Evolutionary conservation across 129 eudicot species (phyloP), one percentile per base, ranked within the genome.

Genomic region (Kitagawia praeruptora): DNA sequence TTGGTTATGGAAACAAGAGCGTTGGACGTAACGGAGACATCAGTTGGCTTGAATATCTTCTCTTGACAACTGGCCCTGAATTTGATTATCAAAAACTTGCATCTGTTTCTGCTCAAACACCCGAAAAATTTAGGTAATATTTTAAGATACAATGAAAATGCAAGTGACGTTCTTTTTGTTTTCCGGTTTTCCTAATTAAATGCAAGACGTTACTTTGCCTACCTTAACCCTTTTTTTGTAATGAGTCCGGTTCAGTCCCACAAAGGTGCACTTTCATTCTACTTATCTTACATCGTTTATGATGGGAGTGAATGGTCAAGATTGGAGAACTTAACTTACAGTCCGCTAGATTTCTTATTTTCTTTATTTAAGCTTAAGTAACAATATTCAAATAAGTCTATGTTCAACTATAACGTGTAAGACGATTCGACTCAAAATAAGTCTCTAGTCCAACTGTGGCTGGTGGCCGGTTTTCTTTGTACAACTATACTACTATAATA

Each of bases 11-110:
- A 3, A 93, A 86, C 82, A 89, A 89, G 75, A 84, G 83, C 41
- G 89, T 93, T 84, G 98, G 98, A 16, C 56, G 45, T 38, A 91
- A 83, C 45, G 98, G 98, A 9, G 98, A 93, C 76, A 70, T 89
- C 16, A 96, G 98, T 39, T 91, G 93, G 96, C 89, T 93, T 28
- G 96, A 93, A 27, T 93, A 93, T 77, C 85, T 93, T 72, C 98
- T 93, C 47, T 78, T 93, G 16, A 84, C 87, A n/a, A 80, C 93
- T 2, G 88, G 87, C 74, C 79, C 85, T 69, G 88, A 83, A 38
- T 83, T 84, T 14, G 76, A 84, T 69, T 85, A 84, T 70, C 82
- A 87, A 0, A 83, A 75, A 23, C 77, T 83, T 46, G 78, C 82
- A 5, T 76, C 97, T 6, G 42, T 89, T 66, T 79, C 86, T n/a